Conservation (phyloP, 306 rosid genomes). For the Senna tora region DNA sequence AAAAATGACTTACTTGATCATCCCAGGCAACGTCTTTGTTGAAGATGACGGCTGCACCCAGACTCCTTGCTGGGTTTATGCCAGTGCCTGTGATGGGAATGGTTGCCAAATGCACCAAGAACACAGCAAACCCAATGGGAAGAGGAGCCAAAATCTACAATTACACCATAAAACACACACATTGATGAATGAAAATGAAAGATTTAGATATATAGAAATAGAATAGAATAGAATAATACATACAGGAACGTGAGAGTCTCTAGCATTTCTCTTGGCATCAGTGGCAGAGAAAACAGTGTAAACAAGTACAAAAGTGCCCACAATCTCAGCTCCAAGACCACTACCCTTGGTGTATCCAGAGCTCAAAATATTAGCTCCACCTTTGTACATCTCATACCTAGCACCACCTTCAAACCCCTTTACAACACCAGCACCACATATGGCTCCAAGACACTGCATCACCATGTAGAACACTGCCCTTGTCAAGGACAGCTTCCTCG, state of each 20-base stretch:
- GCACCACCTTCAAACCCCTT: slow-evolving; percentile 65
- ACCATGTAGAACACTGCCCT: slow-evolving; percentile 80
- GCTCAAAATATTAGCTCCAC: slow-evolving; percentile 75
- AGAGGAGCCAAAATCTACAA: slow-evolving; percentile 89
- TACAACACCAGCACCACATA: slow-evolving; percentile 92
- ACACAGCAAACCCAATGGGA: slow-evolving; percentile 95
- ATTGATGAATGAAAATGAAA: too few relatives aligned
- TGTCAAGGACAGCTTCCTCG: slow-evolving; percentile 82
- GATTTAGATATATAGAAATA: too few relatives aligned
- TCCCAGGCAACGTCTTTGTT: slow-evolving; percentile 79
- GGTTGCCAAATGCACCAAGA: slow-evolving; percentile 95
- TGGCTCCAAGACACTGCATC: slow-evolving; percentile 92
- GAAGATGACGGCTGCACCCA: slow-evolving; percentile 89
- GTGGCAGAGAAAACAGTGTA: slow-evolving; percentile 97
- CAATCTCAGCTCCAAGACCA: slow-evolving; percentile 88
- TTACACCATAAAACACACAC: not conserved
- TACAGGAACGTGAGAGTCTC: slow-evolving; percentile 96
- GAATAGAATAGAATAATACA: not conserved
- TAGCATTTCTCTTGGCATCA: slow-evolving; percentile 88
- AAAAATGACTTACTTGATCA: slow-evolving; percentile 51
- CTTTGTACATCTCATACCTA: slow-evolving; percentile 49
- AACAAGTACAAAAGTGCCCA: slow-evolving; percentile 94
- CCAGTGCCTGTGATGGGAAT: slow-evolving; percentile 95
- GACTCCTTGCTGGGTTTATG: slow-evolving; percentile 93
- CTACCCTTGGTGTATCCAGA: slow-evolving; percentile 87